A percentile compares a stretch with the other conserved stretches of the same genome.
Evolutionary conservation across 345 rosid genomes (phyloP).

Genomic region (Heritiera littoralis): DNA sequence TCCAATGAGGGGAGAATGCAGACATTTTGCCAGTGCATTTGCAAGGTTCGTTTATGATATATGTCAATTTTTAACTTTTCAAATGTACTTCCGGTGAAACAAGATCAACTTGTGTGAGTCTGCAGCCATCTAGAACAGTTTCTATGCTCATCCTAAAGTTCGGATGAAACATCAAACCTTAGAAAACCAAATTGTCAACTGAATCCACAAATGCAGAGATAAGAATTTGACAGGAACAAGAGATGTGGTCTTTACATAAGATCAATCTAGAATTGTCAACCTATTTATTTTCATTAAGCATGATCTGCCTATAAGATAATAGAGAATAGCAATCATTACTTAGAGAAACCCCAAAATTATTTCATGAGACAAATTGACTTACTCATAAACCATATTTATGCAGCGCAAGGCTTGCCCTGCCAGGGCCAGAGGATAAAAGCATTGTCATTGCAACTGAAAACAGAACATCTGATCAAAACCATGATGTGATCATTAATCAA

Average conservation of each 20-base stretch:
- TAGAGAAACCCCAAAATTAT: background rate
- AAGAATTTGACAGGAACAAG: background rate
- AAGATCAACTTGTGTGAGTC: too few species aligned
- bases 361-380: constrained; percentile 13
- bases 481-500: too few species aligned
- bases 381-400: constrained; percentile 26
- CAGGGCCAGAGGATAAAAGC: constrained; percentile 64
- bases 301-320: background rate
- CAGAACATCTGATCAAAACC: too few species aligned
- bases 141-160: too few species aligned
- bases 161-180: background rate
- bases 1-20: too few species aligned
- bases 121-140: too few species aligned
- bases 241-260: background rate
- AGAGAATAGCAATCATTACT: background rate
- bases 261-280: background rate
- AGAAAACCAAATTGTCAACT: background rate
- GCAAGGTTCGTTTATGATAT: too few species aligned
- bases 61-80: too few species aligned
- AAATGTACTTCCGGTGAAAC: too few species aligned
- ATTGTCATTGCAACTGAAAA: constrained; percentile 14
- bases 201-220: background rate
- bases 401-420: constrained; percentile 91
- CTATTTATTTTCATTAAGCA: constrained; percentile 8
- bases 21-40: too few species aligned